These are phyloP conservation scores for Apophysomyces sp. DNA, from an alignment of 371 early-diverging fungal genomes.

Conservation along the genomic window DNA sequence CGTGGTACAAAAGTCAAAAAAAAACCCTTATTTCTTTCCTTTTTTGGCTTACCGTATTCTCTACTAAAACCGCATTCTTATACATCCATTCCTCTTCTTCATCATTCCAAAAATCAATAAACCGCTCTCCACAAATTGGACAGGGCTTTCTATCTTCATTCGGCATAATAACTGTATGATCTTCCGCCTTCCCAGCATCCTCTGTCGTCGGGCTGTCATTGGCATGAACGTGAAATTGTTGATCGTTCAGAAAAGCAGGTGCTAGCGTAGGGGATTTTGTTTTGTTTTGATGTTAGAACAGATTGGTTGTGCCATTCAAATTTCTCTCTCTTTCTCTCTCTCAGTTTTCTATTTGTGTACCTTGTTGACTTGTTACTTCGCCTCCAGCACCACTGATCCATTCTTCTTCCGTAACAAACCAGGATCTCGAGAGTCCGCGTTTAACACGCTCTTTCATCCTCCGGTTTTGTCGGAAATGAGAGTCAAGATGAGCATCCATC, in stretches of 20 bases:
- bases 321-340: neutral
- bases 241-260: conserved; percentile 42
- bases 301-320: neutral
- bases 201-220: conserved; percentile 15
- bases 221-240: conserved; percentile 3
- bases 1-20: neutral
- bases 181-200: conserved; percentile 25
- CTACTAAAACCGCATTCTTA: conserved; percentile 73
- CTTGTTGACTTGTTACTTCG: conserved; percentile 48
- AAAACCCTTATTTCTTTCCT: neutral
- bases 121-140: conserved; percentile 85
- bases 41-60: conserved; percentile 54
- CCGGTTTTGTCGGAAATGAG: conserved; percentile 92
- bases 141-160: conserved; percentile 62
- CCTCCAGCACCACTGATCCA: conserved; percentile 51
- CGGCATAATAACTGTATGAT: conserved; percentile 49
- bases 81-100: conserved; percentile 91
- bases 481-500: conserved; percentile 87
- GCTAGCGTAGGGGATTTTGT: conserved; percentile 14
- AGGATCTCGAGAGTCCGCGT: conserved; percentile 78
- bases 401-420: conserved; percentile 78
- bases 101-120: conserved; percentile 86
- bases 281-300: neutral
- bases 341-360: conserved; percentile 16
- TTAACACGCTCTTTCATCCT: conserved; percentile 75